phyloP scores from a whole-genome alignment of 306 rosid genomes.

The Oxytropis ochrocephala region DNA sequence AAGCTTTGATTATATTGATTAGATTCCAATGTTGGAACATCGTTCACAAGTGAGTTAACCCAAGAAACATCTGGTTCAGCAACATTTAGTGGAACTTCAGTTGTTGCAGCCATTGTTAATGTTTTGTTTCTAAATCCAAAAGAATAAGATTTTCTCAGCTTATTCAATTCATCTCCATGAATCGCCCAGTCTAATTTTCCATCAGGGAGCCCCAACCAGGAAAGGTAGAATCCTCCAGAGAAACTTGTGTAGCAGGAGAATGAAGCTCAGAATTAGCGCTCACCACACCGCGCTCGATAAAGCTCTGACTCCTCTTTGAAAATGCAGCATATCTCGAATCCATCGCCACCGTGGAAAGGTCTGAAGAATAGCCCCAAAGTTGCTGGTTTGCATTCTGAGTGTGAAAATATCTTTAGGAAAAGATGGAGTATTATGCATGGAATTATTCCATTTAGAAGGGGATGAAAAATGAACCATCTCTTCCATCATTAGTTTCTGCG shows the following conservation, averaged over 20 bases:
- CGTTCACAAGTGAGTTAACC: conserved; percentile 71
- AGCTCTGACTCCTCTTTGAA: conserved; percentile 64
- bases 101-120: neutral
- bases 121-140: conserved; percentile 44
- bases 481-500: conserved; percentile 53
- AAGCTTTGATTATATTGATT: too few species aligned
- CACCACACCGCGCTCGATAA: conserved; percentile 36
- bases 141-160: conserved; percentile 66
- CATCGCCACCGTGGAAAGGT: conserved; percentile 31
- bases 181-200: conserved; percentile 72
- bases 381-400: conserved; percentile 44
- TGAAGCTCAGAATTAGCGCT: conserved; percentile 43
- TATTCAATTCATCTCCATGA: conserved; percentile 54
- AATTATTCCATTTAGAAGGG: conserved; percentile 52
- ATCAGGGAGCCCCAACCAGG: conserved; percentile 70
- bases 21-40: conserved; percentile 30
- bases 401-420: too few species aligned
- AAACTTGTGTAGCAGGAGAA: conserved; percentile 29
- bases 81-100: conserved; percentile 8
- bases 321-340: conserved; percentile 54
- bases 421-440: too few species aligned
- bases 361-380: conserved; percentile 36
- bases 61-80: conserved; percentile 65
- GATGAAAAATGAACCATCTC: conserved; percentile 47
- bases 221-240: conserved; percentile 28